These are phyloP conservation scores for Fusarium anguioides DNA, from an alignment of 2,329 filamentous ascomycete genomes.

Conservation along the genomic window DNA sequence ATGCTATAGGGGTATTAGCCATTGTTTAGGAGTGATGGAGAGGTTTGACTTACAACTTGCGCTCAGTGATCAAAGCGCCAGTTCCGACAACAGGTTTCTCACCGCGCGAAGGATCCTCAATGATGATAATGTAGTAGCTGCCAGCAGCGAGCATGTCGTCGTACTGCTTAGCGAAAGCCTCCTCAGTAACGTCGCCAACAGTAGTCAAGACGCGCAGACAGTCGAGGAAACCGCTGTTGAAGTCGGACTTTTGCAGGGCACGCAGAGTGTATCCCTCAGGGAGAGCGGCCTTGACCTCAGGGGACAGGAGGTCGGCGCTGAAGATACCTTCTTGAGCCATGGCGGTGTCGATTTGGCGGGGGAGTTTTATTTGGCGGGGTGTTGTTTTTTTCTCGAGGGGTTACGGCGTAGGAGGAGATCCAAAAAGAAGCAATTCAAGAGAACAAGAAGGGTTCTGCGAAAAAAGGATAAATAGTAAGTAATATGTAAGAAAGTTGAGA, in stretches of 20 bases:
- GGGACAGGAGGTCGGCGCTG: conserved; percentile 79
- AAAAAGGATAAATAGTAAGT: neutral
- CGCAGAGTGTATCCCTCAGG: conserved; percentile 87
- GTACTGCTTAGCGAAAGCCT: conserved; percentile 81
- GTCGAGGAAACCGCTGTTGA: conserved; percentile 84
- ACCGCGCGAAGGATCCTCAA: conserved; percentile 74
- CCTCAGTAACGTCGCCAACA: conserved; percentile 84
- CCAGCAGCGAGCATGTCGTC: conserved; percentile 81
- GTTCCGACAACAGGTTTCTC: conserved; percentile 83
- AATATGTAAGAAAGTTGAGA: neutral
- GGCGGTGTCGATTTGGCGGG: conserved; percentile 41
- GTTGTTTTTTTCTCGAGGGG: conserved; percentile 13
- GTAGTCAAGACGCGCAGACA: conserved; percentile 91
- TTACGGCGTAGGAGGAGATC: conserved; percentile 22
- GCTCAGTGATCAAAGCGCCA: conserved; percentile 89
- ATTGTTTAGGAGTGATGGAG: neutral
- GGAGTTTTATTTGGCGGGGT: conserved; percentile 12
- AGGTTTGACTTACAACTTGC: conserved; percentile 82
- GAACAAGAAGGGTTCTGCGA: neutral
- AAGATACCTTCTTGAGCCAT: conserved; percentile 73
- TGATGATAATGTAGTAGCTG: conserved; percentile 87
- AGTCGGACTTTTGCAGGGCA: conserved; percentile 82
- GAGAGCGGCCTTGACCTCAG: conserved; percentile 75
- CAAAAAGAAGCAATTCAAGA: conserved; percentile 11
- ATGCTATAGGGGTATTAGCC: conserved; percentile 63